These are phyloP conservation scores for Dittrichia graveolens DNA, from an alignment of 129 eudicot species.

Conservation along the genomic window DNA sequence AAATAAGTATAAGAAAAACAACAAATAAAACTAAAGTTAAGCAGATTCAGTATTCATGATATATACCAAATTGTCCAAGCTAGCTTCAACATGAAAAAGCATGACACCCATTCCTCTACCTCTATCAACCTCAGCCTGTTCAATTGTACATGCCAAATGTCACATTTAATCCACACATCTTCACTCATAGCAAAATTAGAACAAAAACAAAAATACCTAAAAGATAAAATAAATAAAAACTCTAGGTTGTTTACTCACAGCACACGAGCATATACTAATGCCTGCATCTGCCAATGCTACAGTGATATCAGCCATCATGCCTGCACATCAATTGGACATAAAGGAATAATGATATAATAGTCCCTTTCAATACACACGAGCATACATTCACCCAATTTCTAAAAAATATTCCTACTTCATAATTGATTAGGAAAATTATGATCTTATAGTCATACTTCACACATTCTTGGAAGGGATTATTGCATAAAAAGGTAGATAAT, in stretches of 20 bases:
- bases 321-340: conserved; percentile 37
- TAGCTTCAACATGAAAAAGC: conserved; percentile 82
- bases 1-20: background rate
- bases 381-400: no score
- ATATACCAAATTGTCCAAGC: conserved; percentile 70
- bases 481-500: background rate
- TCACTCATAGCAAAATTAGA: background rate
- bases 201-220: conserved; percentile 15
- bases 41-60: background rate
- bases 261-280: conserved; percentile 80
- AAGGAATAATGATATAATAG: background rate
- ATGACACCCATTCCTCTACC: conserved; percentile 75
- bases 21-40: background rate
- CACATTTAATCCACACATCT: background rate
- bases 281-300: conserved; percentile 70
- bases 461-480: background rate
- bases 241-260: conserved; percentile 49
- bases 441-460: background rate
- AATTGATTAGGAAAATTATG: background rate
- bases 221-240: background rate
- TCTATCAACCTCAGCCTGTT: conserved; percentile 82
- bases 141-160: conserved; percentile 8
- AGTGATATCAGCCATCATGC: conserved; percentile 83
- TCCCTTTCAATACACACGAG: background rate
- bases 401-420: background rate